Evolutionary conservation across 305 asterid species (phyloP).

Genomic region (Caryopteris hybrid): DNA sequence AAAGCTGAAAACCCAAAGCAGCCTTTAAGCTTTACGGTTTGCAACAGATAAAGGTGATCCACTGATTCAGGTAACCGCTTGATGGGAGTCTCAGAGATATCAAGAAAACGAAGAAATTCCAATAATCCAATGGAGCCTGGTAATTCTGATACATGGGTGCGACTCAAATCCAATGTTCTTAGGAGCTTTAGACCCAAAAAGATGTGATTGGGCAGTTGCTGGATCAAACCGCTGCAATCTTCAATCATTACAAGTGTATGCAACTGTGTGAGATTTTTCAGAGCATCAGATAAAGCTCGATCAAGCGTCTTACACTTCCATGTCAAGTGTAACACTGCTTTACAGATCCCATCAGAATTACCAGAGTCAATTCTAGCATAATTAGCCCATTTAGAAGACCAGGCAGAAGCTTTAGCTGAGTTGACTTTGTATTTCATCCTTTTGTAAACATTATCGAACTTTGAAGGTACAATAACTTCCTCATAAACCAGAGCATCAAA

Average conservation of each 20-base stretch:
- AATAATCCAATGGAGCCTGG: slow-evolving; percentile 31
- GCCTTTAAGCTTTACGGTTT: slow-evolving; percentile 33
- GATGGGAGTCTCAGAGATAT: slow-evolving; percentile 37
- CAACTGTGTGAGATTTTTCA: slow-evolving; percentile 25
- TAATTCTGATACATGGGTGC: slow-evolving; percentile 26
- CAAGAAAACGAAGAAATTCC: slow-evolving; percentile 28
- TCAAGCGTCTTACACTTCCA: slow-evolving; percentile 24
- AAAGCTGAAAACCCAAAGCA: slow-evolving; percentile 27
- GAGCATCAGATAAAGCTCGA: slow-evolving; percentile 10
- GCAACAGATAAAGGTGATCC: slow-evolving; percentile 25
- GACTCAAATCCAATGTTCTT: slow-evolving; percentile 36
- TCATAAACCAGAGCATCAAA: slow-evolving; percentile 21
- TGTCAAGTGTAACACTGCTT: slow-evolving; percentile 21
- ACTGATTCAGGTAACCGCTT: slow-evolving; percentile 27
- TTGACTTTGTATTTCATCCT: slow-evolving; percentile 25
- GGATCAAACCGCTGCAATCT: background rate
- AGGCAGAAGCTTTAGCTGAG: background rate
- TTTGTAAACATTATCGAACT: slow-evolving; percentile 8
- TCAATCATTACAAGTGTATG: slow-evolving; percentile 28
- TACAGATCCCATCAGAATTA: slow-evolving; percentile 6
- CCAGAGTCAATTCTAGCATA: slow-evolving; percentile 19
- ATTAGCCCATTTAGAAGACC: background rate
- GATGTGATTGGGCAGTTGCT: slow-evolving; percentile 14
- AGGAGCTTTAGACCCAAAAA: slow-evolving; percentile 24
- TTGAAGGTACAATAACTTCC: slow-evolving; percentile 16